Percentiles rank a stretch among this genome's conserved stretches.
phyloP scores from a whole-genome alignment of 2,329 filamentous ascomycete species.

The Didymella glomerata region DNA sequence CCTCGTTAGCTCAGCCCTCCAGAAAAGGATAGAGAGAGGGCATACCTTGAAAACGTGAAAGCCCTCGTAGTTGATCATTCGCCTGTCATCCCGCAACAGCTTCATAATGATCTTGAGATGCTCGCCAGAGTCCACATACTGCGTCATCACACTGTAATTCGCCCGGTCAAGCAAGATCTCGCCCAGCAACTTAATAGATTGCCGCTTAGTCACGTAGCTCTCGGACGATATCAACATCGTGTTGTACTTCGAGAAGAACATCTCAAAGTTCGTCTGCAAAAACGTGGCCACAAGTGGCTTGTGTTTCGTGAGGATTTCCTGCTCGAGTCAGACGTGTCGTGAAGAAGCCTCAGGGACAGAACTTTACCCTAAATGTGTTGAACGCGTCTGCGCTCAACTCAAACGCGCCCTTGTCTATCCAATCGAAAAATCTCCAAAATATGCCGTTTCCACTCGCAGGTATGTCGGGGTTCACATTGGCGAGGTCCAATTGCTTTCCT shows the following conservation, averaged over 20 bases:
- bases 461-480: conserved; percentile 77
- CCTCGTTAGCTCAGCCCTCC: conserved; percentile 18
- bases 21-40: background rate
- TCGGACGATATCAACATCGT: conserved; percentile 85
- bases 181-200: conserved; percentile 96
- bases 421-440: conserved; percentile 97
- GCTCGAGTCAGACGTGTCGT: conserved; percentile 26
- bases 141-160: conserved; percentile 98
- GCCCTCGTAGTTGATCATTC: conserved; percentile 99
- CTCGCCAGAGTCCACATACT: conserved; percentile 93
- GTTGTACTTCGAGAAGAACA: conserved; percentile 94
- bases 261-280: conserved; percentile 85
- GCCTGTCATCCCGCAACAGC: conserved; percentile 89
- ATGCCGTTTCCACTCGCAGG: conserved; percentile 82
- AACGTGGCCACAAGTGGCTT: conserved; percentile 91
- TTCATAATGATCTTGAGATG: conserved; percentile 99
- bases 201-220: conserved; percentile 96
- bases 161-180: conserved; percentile 93
- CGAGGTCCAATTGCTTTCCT: conserved; percentile 77
- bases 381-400: conserved; percentile 98
- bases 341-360: background rate
- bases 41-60: conserved; percentile 95
- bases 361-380: conserved; percentile 85
- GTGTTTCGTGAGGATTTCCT: conserved; percentile 95
- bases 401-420: conserved; percentile 96